Conservation (phyloP, 345 rosid genomes). For the Corchorus olitorius region DNA sequence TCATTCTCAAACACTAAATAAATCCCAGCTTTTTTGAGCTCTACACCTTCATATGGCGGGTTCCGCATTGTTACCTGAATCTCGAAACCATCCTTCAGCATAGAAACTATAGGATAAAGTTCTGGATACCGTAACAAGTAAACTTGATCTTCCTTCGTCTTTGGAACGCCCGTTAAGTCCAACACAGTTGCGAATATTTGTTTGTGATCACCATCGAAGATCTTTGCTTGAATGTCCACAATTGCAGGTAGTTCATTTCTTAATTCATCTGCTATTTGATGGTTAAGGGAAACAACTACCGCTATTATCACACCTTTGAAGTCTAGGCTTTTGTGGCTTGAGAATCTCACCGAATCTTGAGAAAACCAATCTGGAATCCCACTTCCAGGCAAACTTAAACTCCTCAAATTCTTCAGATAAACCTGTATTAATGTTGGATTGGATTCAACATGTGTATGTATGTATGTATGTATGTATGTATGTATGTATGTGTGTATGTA, state of each 20-base stretch:
- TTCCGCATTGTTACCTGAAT: slow-evolving; percentile 32
- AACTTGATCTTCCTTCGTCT: slow-evolving; percentile 46
- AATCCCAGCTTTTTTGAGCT: slow-evolving; percentile 48
- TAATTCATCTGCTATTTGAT: slow-evolving; percentile 26
- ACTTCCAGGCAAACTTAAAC: slow-evolving; percentile 63
- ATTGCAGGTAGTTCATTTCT: slow-evolving; percentile 36
- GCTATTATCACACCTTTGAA: slow-evolving; percentile 49
- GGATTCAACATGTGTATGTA: too few relatives aligned
- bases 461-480: too few relatives aligned
- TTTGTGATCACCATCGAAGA: slow-evolving; percentile 24
- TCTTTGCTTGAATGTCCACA: slow-evolving; percentile 40
- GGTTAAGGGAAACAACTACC: slow-evolving; percentile 49
- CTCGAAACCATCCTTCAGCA: slow-evolving; percentile 38
- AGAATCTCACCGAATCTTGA: slow-evolving; percentile 31
- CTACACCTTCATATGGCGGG: slow-evolving; percentile 32
- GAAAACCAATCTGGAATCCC: slow-evolving; percentile 58
- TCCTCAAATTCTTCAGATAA: slow-evolving; percentile 39
- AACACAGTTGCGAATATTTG: slow-evolving; percentile 7
- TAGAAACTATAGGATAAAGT: slow-evolving; percentile 33
- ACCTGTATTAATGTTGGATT: slow-evolving; percentile 31
- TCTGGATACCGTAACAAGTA: slow-evolving; percentile 51
- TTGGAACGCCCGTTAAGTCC: slow-evolving; percentile 51
- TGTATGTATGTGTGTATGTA: too few relatives aligned
- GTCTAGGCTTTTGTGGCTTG: slow-evolving; percentile 39
- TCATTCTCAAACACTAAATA: slow-evolving; percentile 45